These are phyloP conservation scores for Verticillium alfalfae DNA, from an alignment of 2,329 filamentous ascomycete species.

Conservation along the genomic window DNA sequence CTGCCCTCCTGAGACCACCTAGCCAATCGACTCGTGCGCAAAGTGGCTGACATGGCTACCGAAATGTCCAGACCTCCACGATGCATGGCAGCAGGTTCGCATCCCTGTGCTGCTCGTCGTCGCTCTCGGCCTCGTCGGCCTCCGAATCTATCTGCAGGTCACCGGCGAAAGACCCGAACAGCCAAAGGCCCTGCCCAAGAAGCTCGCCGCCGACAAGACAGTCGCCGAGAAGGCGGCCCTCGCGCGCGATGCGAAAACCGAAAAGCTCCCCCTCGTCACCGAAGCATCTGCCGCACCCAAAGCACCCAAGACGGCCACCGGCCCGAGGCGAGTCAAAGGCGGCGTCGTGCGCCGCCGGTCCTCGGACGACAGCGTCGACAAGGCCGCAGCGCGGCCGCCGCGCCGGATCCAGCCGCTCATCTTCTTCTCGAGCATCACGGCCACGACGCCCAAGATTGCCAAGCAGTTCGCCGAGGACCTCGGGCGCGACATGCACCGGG, in stretches of 20 bases:
- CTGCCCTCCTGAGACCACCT: neutral
- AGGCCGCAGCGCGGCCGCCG: conserved; percentile 16
- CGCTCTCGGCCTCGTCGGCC: conserved; percentile 5
- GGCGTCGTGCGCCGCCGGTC: conserved; percentile 18
- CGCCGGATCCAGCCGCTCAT: conserved; percentile 65
- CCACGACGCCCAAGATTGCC: conserved; percentile 71
- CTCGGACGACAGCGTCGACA: conserved; percentile 7
- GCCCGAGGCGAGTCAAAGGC: conserved; percentile 46
- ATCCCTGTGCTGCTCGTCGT: conserved; percentile 9
- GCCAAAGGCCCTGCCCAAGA: conserved; percentile 8
- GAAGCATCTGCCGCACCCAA: conserved; percentile 14
- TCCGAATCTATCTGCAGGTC: conserved; percentile 11
- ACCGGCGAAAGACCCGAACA: conserved; percentile 6
- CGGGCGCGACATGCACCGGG: conserved; percentile 41
- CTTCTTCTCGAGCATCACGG: conserved; percentile 88
- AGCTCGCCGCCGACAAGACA: conserved; percentile 4
- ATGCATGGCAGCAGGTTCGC: conserved; percentile 11
- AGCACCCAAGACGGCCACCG: conserved; percentile 24
- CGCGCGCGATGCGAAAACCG: conserved; percentile 5
- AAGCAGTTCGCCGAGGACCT: conserved; percentile 56
- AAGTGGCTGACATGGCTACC: neutral
- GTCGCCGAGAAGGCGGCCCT: conserved; percentile 7
- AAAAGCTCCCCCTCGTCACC: conserved; percentile 6
- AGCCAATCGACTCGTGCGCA: neutral
- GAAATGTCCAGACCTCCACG: conserved; percentile 5